Evolutionary conservation across 495 filamentous ascomycete species (phyloP).

Genomic region (Cryomyces minteri): DNA sequence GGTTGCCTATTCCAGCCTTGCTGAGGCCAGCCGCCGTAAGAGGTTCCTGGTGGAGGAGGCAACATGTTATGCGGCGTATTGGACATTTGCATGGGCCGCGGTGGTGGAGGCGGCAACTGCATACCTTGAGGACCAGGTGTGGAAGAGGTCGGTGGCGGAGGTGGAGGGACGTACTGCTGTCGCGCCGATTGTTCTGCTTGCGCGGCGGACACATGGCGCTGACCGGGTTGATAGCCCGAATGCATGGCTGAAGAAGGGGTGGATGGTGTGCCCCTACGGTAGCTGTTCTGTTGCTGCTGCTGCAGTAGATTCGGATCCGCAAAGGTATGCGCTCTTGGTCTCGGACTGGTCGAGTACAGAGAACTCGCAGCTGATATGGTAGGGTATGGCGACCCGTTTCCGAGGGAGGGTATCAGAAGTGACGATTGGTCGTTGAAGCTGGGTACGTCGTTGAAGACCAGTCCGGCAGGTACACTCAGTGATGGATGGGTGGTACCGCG

Average conservation of each 20-base stretch:
- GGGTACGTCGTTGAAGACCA: constrained; percentile 26
- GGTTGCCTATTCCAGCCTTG: constrained; percentile 8
- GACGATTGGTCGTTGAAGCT: constrained; percentile 15
- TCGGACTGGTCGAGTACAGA: constrained; percentile 17
- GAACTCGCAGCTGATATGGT: constrained; percentile 16
- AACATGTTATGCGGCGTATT: constrained; percentile 29
- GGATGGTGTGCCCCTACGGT: no score
- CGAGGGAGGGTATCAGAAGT: constrained; percentile 25
- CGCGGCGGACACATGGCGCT: constrained; percentile 24
- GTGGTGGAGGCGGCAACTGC: constrained; percentile 32
- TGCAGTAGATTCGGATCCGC: constrained; percentile 13
- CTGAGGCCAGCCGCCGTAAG: constrained; percentile 22
- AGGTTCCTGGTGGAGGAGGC: constrained; percentile 63
- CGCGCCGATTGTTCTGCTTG: no score
- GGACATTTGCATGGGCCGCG: no score
- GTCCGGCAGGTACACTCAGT: constrained; percentile 3
- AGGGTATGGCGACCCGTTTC: constrained; percentile 29
- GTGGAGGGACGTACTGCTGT: constrained; percentile 29
- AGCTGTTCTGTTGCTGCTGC: no score
- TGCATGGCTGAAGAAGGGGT: no score
- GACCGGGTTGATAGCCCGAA: constrained; percentile 44
- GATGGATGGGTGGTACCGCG: no score
- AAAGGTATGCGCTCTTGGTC: constrained; percentile 27
- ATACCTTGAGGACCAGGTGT: constrained; percentile 35
- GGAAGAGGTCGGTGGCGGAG: constrained; percentile 32